Evolutionary conservation across 75 land plant genomes (phyloP).

Genomic region (Sequoia sempervirens): DNA sequence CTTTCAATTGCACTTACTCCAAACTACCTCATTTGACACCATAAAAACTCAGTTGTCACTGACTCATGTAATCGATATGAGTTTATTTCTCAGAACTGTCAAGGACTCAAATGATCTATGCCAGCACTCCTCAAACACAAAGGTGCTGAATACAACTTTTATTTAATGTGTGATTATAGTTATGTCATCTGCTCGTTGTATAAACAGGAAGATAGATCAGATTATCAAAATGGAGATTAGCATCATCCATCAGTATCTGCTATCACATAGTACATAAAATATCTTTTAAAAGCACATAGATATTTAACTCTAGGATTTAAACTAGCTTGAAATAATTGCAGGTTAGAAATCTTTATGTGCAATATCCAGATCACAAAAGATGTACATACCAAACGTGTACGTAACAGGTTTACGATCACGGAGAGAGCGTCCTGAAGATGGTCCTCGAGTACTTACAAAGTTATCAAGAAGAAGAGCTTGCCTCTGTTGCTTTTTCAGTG

Average conservation of each 20-base stretch:
- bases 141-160: neutral
- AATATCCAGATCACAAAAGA: neutral
- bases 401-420: slow-evolving; percentile 97
- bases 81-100: neutral
- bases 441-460: slow-evolving; percentile 49
- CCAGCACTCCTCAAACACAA: neutral
- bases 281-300: neutral
- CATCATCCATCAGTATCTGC: neutral
- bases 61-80: neutral
- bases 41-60: neutral
- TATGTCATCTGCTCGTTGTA: neutral
- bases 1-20: neutral
- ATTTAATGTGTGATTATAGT: neutral
- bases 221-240: neutral
- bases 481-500: slow-evolving; percentile 90
- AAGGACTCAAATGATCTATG: neutral
- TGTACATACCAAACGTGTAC: slow-evolving; percentile 82
- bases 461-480: slow-evolving; percentile 88
- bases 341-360: neutral
- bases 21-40: neutral
- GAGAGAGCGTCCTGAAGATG: slow-evolving; percentile 69
- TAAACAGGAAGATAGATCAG: neutral
- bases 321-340: neutral
- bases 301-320: neutral
- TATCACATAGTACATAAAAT: neutral